These are phyloP conservation scores for Excoecaria cochinchinensis DNA, from an alignment of 345 rosid species.

Conservation along the genomic window DNA sequence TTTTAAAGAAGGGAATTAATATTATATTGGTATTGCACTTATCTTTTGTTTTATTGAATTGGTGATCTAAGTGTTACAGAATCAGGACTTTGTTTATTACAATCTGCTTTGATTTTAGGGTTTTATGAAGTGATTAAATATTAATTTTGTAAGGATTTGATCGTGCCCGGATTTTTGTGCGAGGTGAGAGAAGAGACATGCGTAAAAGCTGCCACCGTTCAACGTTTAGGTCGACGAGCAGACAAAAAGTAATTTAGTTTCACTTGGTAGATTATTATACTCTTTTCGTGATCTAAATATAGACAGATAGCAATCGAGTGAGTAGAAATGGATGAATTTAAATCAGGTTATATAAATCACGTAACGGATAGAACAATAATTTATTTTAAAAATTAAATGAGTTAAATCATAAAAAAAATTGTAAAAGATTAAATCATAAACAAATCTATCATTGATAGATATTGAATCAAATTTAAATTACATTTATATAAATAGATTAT, in stretches of 20 bases:
- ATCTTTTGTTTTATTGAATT: constrained; percentile 25
- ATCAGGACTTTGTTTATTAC: constrained; percentile 25
- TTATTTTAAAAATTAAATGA: too few species aligned
- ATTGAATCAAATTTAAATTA: too few species aligned
- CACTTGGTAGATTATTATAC: constrained; percentile 30
- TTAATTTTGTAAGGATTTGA: constrained; percentile 32
- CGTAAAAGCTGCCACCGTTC: constrained; percentile 78
- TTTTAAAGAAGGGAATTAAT: not conserved
- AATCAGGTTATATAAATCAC: too few species aligned
- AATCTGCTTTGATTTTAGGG: constrained; percentile 56
- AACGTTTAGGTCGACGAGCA: constrained; percentile 66
- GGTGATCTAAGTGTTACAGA: constrained; percentile 35
- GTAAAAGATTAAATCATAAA: too few species aligned
- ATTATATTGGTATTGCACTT: constrained; percentile 9
- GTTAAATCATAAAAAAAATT: too few species aligned
- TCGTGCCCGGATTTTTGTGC: constrained; percentile 58
- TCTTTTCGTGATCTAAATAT: constrained; percentile 3
- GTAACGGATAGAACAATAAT: too few species aligned
- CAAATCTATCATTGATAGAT: too few species aligned
- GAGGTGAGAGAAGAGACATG: constrained; percentile 42
- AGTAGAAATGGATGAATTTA: too few species aligned
- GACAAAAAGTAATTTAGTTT: constrained; percentile 53
- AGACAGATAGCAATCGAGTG: too few species aligned
- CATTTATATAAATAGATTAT: too few species aligned
- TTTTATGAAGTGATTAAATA: constrained; percentile 27